These are phyloP conservation scores for Aureobasidium sp. DNA, from an alignment of 2,329 filamentous ascomycete genomes.

Conservation along the genomic window DNA sequence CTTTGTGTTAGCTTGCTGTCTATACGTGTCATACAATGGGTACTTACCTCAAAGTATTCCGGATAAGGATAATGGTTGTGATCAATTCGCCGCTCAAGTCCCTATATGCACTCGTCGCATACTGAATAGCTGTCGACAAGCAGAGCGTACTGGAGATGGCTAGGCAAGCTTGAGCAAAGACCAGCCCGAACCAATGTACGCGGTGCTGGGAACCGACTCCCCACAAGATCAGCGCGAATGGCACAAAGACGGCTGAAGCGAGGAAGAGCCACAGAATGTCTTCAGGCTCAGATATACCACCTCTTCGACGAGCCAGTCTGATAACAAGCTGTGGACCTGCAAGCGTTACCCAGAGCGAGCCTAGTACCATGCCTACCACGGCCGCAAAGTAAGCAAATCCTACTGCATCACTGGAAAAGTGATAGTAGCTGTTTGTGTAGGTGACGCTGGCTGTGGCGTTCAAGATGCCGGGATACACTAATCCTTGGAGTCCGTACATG, in stretches of 20 bases:
- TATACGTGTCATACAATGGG: neutral
- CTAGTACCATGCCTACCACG: slow-evolving; percentile 21
- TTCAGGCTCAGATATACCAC: slow-evolving; percentile 34
- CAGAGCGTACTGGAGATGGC: slow-evolving; percentile 17
- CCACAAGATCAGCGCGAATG: slow-evolving; percentile 6
- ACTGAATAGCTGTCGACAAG: slow-evolving; percentile 9
- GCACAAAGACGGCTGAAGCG: slow-evolving; percentile 3
- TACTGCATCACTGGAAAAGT: slow-evolving; percentile 26
- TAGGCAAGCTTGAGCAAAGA: slow-evolving; percentile 24
- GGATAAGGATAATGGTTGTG: slow-evolving; percentile 37
- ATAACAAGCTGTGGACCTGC: slow-evolving; percentile 23
- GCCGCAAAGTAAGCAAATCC: slow-evolving; percentile 26
- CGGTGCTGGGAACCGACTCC: neutral
- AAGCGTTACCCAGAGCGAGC: slow-evolving; percentile 27
- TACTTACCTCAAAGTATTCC: slow-evolving; percentile 34
- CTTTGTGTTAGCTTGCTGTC: neutral
- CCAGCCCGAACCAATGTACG: slow-evolving; percentile 15
- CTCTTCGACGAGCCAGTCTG: slow-evolving; percentile 33
- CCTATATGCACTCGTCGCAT: slow-evolving; percentile 6
- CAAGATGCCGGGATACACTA: slow-evolving; percentile 14
- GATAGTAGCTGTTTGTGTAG: slow-evolving; percentile 25
- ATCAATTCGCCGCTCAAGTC: slow-evolving; percentile 39
- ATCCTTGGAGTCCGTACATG: slow-evolving; percentile 13
- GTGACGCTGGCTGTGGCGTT: slow-evolving; percentile 13
- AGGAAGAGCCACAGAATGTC: slow-evolving; percentile 33